Evolutionary conservation across 2,329 filamentous ascomycete species (phyloP), one percentile per base, ranked within the genome.

Genomic region (Mycosphaerella arachidis): DNA sequence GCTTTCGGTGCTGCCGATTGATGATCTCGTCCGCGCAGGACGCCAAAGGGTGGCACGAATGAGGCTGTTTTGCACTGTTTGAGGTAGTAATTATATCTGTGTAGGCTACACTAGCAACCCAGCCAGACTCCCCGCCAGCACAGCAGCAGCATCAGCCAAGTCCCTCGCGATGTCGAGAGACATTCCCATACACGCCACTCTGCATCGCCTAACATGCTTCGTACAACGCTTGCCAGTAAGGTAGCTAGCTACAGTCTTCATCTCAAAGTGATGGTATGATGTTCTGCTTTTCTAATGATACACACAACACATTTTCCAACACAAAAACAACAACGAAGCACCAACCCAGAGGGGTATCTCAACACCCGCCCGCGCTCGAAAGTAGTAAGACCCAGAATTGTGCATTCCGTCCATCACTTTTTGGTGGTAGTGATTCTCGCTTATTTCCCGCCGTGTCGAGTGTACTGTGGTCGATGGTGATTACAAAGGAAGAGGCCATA

Each of bases 351-450:
- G 30, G 50, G 50, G 50, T 52, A 52, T 52, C 50, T 52, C 50
- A 30, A 52, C 50, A 52, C 27, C 27, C 29, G 46, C 16, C 24
- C 46, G n/a, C 29, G 46, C 20, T 16, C 20, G 46, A 27, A 29
- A 20, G 27, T 6, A n/a, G 24, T 33, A 29, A 20, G 4, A 7
- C n/a, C 50, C 50, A 31, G 16, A 30, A 35, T 35, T 35, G n/a
- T 52, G 27, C 50, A 18, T 43, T n/a, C 40, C 5, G 7, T 20
- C 27, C n/a, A 18, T 50, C 9, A 20, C 18, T 35, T 52, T 52
- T 35, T 35, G 50, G 50, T 52, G 50, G 30, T 52, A 52, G 27
- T 52, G 50, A 52, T 52, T 52, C 50, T 52, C 29, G 20, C 27
- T 52, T 35, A 18, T 43, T 43, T 7, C 40, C 40, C 40, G 46